These are phyloP conservation scores for Sesbania bispinosa DNA, from an alignment of 306 rosid genomes.

Conservation along the genomic window DNA sequence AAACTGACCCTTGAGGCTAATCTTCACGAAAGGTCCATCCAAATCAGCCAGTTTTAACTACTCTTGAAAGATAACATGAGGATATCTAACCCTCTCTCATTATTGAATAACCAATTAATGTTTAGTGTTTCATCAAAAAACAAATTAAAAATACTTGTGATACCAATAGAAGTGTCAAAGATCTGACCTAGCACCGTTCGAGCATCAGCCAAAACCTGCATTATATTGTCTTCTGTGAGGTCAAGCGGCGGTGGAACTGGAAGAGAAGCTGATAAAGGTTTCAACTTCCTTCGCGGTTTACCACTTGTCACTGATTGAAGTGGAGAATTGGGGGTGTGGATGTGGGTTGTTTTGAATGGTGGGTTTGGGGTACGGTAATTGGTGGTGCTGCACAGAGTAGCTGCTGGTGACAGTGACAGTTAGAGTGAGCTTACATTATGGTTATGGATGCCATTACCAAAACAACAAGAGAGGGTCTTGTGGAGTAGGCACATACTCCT, in stretches of 20 bases:
- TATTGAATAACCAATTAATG: background rate
- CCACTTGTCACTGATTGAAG: background rate
- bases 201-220: slow-evolving; percentile 64
- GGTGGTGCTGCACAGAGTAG: background rate
- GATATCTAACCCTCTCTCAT: background rate
- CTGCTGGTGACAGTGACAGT: too few relatives aligned
- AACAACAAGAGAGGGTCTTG: background rate
- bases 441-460: slow-evolving; percentile 17
- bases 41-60: slow-evolving; percentile 69
- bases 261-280: slow-evolving; percentile 41
- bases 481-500: slow-evolving; percentile 30
- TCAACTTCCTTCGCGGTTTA: background rate
- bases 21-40: slow-evolving; percentile 87
- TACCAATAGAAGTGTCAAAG: slow-evolving; percentile 84
- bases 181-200: slow-evolving; percentile 64
- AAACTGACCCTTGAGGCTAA: slow-evolving; percentile 84
- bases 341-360: background rate
- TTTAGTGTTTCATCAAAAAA: background rate
- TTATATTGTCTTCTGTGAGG: slow-evolving; percentile 72
- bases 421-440: background rate
- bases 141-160: slow-evolving; percentile 71
- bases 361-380: background rate
- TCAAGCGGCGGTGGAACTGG: slow-evolving; percentile 58
- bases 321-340: slow-evolving; percentile 9
- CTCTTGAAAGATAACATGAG: slow-evolving; percentile 37